Conservation (phyloP, 2,329 filamentous ascomycete species). For the Tolypocladium tropicale region DNA sequence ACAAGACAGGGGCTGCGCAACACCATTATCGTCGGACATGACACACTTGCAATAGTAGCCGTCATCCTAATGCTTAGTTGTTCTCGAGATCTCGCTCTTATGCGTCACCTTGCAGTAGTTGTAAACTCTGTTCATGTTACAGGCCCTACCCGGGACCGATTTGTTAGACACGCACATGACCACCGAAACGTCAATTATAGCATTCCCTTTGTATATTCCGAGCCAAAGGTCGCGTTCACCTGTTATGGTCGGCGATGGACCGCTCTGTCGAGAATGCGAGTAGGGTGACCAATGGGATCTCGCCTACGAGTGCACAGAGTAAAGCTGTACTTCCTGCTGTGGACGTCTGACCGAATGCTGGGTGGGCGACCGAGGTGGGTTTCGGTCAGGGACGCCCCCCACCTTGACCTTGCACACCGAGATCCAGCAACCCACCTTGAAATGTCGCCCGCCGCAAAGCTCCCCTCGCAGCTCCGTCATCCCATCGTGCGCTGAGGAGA, state of each 20-base stretch:
- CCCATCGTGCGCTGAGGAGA: constrained; percentile 10
- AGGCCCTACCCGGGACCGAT: neutral
- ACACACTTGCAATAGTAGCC: neutral
- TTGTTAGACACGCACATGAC: neutral
- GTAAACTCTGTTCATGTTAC: neutral
- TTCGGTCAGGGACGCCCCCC: constrained; percentile 14
- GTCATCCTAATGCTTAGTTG: neutral
- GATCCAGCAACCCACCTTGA: constrained; percentile 18
- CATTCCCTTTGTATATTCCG: neutral
- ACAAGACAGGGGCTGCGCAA: neutral
- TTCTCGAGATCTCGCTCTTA: neutral
- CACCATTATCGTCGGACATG: neutral
- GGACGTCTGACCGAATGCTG: too few relatives aligned
- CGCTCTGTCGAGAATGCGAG: neutral
- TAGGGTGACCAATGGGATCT: neutral
- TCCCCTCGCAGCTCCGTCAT: constrained; percentile 12
- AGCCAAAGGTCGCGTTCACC: too few relatives aligned
- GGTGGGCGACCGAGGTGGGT: too few relatives aligned
- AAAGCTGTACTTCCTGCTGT: too few relatives aligned
- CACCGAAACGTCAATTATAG: neutral
- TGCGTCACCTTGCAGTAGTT: neutral
- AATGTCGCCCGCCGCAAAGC: constrained; percentile 19
- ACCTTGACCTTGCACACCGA: constrained; percentile 16
- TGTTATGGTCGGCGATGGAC: neutral
- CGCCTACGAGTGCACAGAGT: too few relatives aligned